A percentile compares a stretch with the other conserved stretches of the same genome.
phyloP scores from a whole-genome alignment of 106 monocot genomes.

The Dendrobium huoshanense region DNA sequence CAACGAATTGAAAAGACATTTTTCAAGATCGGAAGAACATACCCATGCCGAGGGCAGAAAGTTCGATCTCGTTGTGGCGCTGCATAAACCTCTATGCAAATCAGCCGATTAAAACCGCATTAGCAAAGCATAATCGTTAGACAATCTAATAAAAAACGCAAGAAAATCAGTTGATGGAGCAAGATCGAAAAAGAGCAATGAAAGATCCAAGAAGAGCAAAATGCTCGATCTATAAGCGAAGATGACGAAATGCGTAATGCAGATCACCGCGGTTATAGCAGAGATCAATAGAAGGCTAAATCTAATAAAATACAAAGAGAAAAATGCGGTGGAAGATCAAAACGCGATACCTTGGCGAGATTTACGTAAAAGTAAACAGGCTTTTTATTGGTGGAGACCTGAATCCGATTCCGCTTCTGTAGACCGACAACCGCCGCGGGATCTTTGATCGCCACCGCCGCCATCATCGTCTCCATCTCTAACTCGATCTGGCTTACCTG shows the following conservation, averaged over 20 bases:
- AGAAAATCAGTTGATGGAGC: neutral
- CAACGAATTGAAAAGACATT: too few relatives aligned
- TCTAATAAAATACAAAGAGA: neutral
- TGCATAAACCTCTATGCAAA: conserved; percentile 50
- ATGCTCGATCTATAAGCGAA: neutral
- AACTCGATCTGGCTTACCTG: conserved; percentile 2
- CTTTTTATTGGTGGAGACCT: conserved; percentile 74
- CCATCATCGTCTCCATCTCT: conserved; percentile 13
- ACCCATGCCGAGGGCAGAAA: conserved; percentile 82
- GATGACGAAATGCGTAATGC: neutral
- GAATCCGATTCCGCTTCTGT: conserved; percentile 56
- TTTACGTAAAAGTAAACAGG: conserved; percentile 81
- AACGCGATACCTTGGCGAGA: conserved; percentile 64
- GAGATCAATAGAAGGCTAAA: neutral
- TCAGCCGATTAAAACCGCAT: neutral
- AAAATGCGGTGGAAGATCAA: neutral
- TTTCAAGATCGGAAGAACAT: conserved; percentile 2
- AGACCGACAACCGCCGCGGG: conserved; percentile 15
- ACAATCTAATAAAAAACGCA: neutral
- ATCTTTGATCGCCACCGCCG: conserved; percentile 5
- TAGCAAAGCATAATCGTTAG: neutral
- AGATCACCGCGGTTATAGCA: neutral
- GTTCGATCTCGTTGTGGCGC: conserved; percentile 58
- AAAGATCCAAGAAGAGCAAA: neutral
- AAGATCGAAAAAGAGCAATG: neutral